Percentiles rank a stretch among this genome's conserved stretches.
These are phyloP conservation scores for Mucor mucedo DNA, from an alignment of 371 early-diverging fungal species.

Conservation along the genomic window DNA sequence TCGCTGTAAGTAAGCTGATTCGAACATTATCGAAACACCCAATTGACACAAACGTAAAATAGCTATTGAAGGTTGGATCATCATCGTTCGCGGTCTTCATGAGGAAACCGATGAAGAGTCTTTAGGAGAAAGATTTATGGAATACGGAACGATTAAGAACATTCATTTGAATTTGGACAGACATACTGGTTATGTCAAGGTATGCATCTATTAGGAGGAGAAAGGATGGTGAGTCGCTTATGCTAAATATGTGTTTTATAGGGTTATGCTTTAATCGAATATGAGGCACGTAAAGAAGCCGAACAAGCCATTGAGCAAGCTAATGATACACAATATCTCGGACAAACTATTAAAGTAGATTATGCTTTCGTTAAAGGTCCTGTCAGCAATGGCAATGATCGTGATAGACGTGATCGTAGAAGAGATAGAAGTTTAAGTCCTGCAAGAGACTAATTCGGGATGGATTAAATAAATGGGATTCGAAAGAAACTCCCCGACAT, in stretches of 20 bases:
- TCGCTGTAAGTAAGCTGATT: slow-evolving; percentile 58
- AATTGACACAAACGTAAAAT: neutral
- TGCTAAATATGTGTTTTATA: slow-evolving; percentile 25
- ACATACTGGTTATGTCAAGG: slow-evolving; percentile 95
- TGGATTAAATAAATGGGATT: neutral
- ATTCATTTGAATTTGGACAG: slow-evolving; percentile 93
- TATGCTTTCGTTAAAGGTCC: slow-evolving; percentile 81
- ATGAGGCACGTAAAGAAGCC: slow-evolving; percentile 82
- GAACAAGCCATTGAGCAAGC: slow-evolving; percentile 76
- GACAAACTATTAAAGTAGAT: slow-evolving; percentile 72
- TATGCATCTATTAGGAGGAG: slow-evolving; percentile 27
- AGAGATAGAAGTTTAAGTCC: slow-evolving; percentile 35
- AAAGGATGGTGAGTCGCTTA: neutral
- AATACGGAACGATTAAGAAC: slow-evolving; percentile 88
- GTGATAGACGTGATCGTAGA: slow-evolving; percentile 31
- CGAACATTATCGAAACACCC: too few species aligned
- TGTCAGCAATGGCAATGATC: slow-evolving; percentile 4
- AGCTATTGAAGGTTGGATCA: slow-evolving; percentile 96
- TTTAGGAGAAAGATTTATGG: slow-evolving; percentile 85
- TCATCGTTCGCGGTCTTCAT: slow-evolving; percentile 89
- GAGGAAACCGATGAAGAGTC: slow-evolving; percentile 95
- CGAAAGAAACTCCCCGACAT: neutral
- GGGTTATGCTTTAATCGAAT: slow-evolving; percentile 96
- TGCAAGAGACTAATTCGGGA: slow-evolving; percentile 15
- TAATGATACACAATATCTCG: slow-evolving; percentile 75